Evolutionary conservation across 257 asterid species (phyloP).

Genomic region (Paulownia fortunei): DNA sequence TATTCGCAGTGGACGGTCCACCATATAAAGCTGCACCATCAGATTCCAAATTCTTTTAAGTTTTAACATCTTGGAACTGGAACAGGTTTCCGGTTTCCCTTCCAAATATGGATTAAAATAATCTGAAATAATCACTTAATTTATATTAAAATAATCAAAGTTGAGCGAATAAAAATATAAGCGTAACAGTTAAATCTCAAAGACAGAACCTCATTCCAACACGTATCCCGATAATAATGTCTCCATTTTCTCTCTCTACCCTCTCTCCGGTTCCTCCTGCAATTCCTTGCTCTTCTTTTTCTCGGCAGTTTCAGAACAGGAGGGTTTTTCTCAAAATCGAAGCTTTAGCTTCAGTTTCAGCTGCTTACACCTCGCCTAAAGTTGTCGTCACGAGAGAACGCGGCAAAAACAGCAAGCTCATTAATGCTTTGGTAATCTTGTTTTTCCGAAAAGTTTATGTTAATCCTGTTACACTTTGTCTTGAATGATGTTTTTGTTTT

Average conservation of each 20-base stretch:
- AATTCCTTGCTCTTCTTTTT: slow-evolving; percentile 15
- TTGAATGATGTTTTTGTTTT: background rate
- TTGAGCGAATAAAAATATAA: too few species aligned
- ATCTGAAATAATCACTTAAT: too few species aligned
- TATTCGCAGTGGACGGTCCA: too few species aligned
- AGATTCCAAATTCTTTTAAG: too few species aligned
- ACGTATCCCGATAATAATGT: slow-evolving; percentile 29
- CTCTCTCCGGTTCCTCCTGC: slow-evolving; percentile 35
- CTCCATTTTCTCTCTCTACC: slow-evolving; percentile 44
- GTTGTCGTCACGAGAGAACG: slow-evolving; percentile 89
- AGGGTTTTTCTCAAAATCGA: background rate
- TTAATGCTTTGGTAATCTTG: slow-evolving; percentile 62
- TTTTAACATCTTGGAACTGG: too few species aligned
- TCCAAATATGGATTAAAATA: too few species aligned
- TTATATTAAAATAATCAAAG: too few species aligned
- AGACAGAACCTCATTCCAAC: background rate
- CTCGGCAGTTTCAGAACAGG: slow-evolving; percentile 24
- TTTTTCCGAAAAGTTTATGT: background rate
- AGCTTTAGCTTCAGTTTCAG: slow-evolving; percentile 29
- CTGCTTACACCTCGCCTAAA: slow-evolving; percentile 34
- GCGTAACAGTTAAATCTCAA: too few species aligned
- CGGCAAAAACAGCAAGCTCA: slow-evolving; percentile 76
- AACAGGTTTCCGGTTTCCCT: too few species aligned
- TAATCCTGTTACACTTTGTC: background rate
- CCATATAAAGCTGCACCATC: too few species aligned